Evolutionary conservation across 495 filamentous ascomycete genomes (phyloP), one percentile per base, ranked within the genome.

Genomic region (Penicillium longicatenatum): DNA sequence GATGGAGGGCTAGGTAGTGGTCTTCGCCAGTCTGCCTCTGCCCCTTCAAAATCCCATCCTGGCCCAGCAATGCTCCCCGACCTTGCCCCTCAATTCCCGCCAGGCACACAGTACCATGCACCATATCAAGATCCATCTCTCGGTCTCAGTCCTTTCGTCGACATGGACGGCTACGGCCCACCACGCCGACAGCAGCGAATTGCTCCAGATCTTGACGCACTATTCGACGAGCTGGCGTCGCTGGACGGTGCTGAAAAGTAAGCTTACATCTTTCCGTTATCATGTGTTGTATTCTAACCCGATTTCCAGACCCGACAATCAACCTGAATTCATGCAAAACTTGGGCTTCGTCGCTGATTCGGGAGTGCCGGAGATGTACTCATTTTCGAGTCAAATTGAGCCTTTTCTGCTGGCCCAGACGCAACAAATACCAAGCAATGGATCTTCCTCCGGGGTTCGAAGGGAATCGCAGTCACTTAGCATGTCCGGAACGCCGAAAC

Each of bases 251-350:
- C 70, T 19, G 75, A 77, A 35, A 72, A 72, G 74, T 75, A 50
- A 66, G 65, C 58, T 6, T 4, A 14, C 8, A 2, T 11, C 0
- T 26, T 7, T 52, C 1, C 24, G 12, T 31, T 20, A 10, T 12
- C 17, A 21, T 39, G 2, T 39, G 4, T 22, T 21, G 9, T 37
- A 22, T 10, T 47, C 47, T 16, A 54, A 63, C 24, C 39, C 19
- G 24, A 17, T 20, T 8, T 26, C 2, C 17, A 77, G 75, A 50
- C 46, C 69, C 45, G 75, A 77, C 43, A 75, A 75, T 51, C 68
- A 68, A 52, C 68, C 71, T 0, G 75, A 77, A 45, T 77, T 77
- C 59, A 77, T 77, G 75, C 75, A 77, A 46, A 77, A 77, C 19
- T 57, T 77, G 7, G 75, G 75, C 4, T 77, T 76, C 20, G 66